Evolutionary conservation across 345 rosid genomes (phyloP).

Genomic region (Iberis pinnata): DNA sequence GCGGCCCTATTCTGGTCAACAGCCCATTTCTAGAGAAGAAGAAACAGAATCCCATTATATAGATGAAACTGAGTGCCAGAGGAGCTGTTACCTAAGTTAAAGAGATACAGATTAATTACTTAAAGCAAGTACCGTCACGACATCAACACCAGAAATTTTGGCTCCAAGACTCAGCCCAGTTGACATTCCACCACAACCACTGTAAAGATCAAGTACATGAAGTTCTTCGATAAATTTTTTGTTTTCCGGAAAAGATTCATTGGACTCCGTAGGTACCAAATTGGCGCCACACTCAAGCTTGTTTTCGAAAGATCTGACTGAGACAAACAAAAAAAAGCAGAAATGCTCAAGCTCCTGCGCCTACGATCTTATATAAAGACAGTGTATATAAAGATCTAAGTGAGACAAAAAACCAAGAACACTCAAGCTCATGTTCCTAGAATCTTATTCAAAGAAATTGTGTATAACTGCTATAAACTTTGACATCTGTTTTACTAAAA

Average conservation of each 20-base stretch:
- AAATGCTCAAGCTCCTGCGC: constrained; percentile 14
- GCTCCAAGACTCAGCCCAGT: constrained; percentile 89
- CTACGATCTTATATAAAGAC: constrained; percentile 19
- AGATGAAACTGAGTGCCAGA: constrained; percentile 12
- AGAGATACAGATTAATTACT: constrained; percentile 27
- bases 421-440: constrained; percentile 13
- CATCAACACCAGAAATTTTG: constrained; percentile 53
- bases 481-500: constrained; percentile 4
- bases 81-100: constrained; percentile 6
- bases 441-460: constrained; percentile 17
- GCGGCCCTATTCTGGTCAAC: constrained; percentile 65
- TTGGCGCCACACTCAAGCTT: constrained; percentile 23
- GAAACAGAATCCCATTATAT: constrained; percentile 15
- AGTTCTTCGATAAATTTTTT: constrained; percentile 40
- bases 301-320: constrained; percentile 36
- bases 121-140: constrained; percentile 60
- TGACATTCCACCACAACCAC: constrained; percentile 99
- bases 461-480: constrained; percentile 5
- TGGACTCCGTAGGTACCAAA: constrained; percentile 23
- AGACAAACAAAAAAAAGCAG: constrained; percentile 13
- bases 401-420: constrained; percentile 23
- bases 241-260: constrained; percentile 11
- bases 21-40: constrained; percentile 69
- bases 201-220: constrained; percentile 66
- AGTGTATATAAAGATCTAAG: constrained; percentile 36